Base-by-base conservation (phyloP, 2,329 filamentous ascomycete genomes). In the Monilinia vaccinii-corymbosi region DNA sequence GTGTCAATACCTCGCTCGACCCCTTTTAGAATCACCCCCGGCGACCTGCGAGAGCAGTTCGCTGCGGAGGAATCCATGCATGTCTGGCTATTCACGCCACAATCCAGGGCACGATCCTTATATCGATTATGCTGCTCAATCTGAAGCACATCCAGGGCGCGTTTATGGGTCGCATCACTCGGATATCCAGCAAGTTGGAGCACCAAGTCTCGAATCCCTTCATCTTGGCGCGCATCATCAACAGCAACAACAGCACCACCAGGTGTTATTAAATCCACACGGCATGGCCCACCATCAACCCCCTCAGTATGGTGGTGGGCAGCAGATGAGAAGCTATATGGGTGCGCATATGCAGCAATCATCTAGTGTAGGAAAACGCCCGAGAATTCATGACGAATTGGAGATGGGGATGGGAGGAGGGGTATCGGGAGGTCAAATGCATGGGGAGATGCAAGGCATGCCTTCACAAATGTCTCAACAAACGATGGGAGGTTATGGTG, bases 11-110 rank as follows among this genome's bases (percentile, higher is more conserved):
- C 70, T 64, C 66, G 69, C 70, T 64, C 66, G 69, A 62, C 66
- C 66, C 61, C 62, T 70, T 66, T 58, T 66, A 61, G 53, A 81
- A 72, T 78, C 82, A 72, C 81, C 74, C 75, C 79, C 81, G 78
- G 82, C 81, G 81, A 79, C 81, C 84, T 84, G 85, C 83, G 83
- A 85, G 85, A 82, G 85, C 84, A 84, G 78, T 76, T 81, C 80
- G 85, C 84, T 88, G 85, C 88, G 85, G 85, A 84, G 83, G 83
- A 81, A 83, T 83, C 83, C 81, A 87, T 87, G 84, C 76, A 81
- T 71, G 70, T 71, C 70, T 69, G 67, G 66, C 76, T 89, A 89
- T 79, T 83, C 84, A 81, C 79, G 83, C 76, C 81, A 80, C 72
- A 73, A 77, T 74, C 83, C 64, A 62, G 66, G 65, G 58, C 68